Conservation (phyloP, 2,329 filamentous ascomycete species). For the Fusarium scirpi region DNA sequence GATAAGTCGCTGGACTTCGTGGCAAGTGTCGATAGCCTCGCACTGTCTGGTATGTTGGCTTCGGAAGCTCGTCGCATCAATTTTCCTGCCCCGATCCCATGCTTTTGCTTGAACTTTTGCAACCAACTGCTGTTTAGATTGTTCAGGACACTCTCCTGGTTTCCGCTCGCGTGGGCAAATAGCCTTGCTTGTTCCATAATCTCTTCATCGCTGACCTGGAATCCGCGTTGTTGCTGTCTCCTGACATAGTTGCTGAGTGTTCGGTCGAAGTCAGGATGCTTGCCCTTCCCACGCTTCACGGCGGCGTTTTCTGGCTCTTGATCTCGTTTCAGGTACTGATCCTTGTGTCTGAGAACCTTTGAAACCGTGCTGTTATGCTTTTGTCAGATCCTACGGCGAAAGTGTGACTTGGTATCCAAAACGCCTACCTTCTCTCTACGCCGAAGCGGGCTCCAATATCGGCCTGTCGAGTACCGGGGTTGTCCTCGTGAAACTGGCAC, state of each 20-base stretch:
- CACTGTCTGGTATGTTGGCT: conserved; percentile 77
- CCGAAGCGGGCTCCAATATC: conserved; percentile 97
- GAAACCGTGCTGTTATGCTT: conserved; percentile 84
- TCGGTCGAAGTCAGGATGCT: conserved; percentile 90
- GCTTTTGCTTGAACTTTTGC: conserved; percentile 95
- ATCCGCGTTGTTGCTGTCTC: conserved; percentile 82
- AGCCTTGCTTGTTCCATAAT: conserved; percentile 87
- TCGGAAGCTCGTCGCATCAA: conserved; percentile 70
- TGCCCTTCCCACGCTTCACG: conserved; percentile 84
- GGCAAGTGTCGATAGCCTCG: conserved; percentile 64
- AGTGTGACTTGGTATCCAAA: conserved; percentile 13
- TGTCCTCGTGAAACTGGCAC: conserved; percentile 92
- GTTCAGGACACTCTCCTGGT: conserved; percentile 77
- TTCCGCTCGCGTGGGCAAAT: conserved; percentile 78
- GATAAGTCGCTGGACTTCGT: conserved; percentile 62
- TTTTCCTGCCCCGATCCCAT: conserved; percentile 66
- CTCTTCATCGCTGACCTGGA: conserved; percentile 79
- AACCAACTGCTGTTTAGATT: conserved; percentile 83
- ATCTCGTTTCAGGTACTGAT: conserved; percentile 92
- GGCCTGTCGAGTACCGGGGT: conserved; percentile 92
- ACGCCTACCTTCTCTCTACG: conserved; percentile 90
- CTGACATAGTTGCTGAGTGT: conserved; percentile 88
- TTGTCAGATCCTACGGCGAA: conserved; percentile 46
- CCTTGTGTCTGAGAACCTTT: conserved; percentile 93
- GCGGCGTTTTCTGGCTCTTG: conserved; percentile 73